These are phyloP conservation scores for Yarrowia sp. DNA, from an alignment of 805 yeast species.

Conservation along the genomic window DNA sequence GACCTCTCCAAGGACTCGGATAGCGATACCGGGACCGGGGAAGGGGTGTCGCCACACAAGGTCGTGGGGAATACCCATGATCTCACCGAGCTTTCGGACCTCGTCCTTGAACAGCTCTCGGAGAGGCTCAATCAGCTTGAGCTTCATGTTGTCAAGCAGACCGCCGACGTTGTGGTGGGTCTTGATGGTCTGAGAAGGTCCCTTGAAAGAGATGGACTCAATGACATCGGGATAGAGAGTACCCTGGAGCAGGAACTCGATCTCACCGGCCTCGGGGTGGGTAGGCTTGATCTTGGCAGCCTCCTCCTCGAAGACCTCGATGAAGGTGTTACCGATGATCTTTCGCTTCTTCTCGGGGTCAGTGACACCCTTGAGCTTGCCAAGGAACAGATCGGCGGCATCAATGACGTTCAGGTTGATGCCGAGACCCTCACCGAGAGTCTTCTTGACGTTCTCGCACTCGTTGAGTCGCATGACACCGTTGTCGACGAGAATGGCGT, in stretches of 20 bases:
- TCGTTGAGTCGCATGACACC: conserved; percentile 97
- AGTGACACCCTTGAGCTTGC: conserved; percentile 84
- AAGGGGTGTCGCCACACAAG: conserved; percentile 99
- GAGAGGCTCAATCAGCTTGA: conserved; percentile 96
- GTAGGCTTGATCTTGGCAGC: conserved; percentile 88
- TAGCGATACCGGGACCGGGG: conserved; percentile 99
- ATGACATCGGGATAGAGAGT: conserved; percentile 98
- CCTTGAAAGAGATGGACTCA: conserved; percentile 97
- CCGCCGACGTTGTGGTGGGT: conserved; percentile 99
- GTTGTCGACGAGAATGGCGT: conserved; percentile 95
- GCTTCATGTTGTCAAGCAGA: conserved; percentile 93
- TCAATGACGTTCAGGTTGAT: conserved; percentile 93
- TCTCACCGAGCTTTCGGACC: conserved; percentile 93
- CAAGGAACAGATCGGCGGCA: conserved; percentile 86
- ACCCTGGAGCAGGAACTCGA: conserved; percentile 93
- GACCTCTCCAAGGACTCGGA: conserved; percentile 96
- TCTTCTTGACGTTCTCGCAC: conserved; percentile 82
- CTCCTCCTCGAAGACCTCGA: conserved; percentile 94
- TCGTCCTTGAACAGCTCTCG: conserved; percentile 99
- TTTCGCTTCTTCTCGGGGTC: conserved; percentile 99
- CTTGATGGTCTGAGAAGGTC: conserved; percentile 98
- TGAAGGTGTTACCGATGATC: conserved; percentile 96
- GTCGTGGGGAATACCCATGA: conserved; percentile 93
- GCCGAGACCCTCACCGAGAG: conserved; percentile 89
- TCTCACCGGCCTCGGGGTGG: conserved; percentile 67